Conservation (phyloP, 148 eudicot genomes). For the Arctostaphylos glauca region DNA sequence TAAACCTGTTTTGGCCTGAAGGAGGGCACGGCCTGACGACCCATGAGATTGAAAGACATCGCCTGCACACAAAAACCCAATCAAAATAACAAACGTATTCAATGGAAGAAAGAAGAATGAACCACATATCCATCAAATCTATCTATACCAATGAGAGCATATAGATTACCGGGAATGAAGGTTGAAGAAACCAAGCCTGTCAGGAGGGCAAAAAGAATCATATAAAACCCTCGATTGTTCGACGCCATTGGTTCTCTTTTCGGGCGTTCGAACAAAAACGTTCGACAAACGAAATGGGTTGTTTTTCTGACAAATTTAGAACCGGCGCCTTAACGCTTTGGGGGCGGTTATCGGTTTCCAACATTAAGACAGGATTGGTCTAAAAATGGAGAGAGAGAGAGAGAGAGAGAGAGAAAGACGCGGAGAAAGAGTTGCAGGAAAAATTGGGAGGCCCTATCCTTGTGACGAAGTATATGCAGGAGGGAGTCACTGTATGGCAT, state of each 20-base stretch:
- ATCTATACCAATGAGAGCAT: neutral
- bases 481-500: too few species aligned
- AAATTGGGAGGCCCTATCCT: neutral
- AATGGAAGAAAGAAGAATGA: neutral
- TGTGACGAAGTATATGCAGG: neutral
- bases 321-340: neutral
- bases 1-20: conserved; percentile 50
- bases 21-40: conserved; percentile 55
- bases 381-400: neutral
- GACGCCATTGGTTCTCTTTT: conserved; percentile 37
- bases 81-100: neutral
- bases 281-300: conserved; percentile 6
- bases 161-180: conserved; percentile 35
- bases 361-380: neutral
- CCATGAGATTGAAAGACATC: conserved; percentile 39
- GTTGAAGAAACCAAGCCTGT: conserved; percentile 46
- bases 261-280: neutral
- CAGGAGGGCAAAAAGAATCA: conserved; percentile 49
- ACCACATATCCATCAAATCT: neutral
- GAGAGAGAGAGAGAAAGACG: conserved; percentile 12
- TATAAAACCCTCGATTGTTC: conserved; percentile 26
- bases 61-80: conserved; percentile 34
- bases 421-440: conserved; percentile 11
- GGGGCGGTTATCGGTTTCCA: neutral
- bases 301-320: neutral